Conservation (phyloP, 306 rosid genomes). For the Quercus wislizeni region DNA sequence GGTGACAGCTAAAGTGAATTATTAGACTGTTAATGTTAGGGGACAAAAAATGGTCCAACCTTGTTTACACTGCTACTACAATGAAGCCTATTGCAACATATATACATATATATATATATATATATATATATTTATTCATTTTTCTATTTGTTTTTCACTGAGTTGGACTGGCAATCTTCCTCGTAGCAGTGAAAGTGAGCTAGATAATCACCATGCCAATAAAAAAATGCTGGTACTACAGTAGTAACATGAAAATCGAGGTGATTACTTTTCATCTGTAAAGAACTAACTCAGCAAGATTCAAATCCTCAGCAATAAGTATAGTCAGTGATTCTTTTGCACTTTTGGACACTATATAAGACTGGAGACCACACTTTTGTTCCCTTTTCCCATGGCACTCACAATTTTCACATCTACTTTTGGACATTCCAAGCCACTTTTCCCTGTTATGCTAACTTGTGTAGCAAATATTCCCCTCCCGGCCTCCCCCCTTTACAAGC, state of each 20-base stretch:
- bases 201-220: no score
- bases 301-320: constrained; percentile 20
- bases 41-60: neutral
- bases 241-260: neutral
- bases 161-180: no score
- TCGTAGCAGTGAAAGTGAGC: no score
- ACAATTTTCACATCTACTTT: neutral
- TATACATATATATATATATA: no score
- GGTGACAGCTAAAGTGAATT: neutral
- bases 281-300: neutral
- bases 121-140: no score
- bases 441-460: constrained; percentile 28
- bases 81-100: no score
- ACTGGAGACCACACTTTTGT: constrained; percentile 28
- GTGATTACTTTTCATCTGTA: neutral
- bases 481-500: neutral
- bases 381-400: constrained; percentile 23
- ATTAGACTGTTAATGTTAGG: neutral
- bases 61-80: no score
- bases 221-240: no score
- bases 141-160: no score
- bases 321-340: constrained; percentile 17
- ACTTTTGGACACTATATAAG: constrained; percentile 21
- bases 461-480: constrained; percentile 28
- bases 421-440: constrained; percentile 24